Evolutionary conservation across 495 filamentous ascomycete genomes (phyloP).

Genomic region (Daldinia bambusicola): DNA sequence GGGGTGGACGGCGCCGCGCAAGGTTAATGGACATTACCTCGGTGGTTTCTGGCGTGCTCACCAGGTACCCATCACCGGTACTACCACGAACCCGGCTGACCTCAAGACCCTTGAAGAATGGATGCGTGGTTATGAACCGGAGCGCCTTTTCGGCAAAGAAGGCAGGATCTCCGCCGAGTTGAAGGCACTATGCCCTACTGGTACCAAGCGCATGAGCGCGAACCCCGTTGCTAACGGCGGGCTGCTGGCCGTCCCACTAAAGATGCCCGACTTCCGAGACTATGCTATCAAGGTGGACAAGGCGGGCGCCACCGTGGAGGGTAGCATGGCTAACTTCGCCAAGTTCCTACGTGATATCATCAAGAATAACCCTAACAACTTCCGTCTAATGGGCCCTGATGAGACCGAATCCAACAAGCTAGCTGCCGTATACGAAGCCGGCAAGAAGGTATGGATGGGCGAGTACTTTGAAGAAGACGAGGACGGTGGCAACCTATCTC

Average conservation of each 20-base stretch:
- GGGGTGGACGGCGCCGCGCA: conserved; percentile 75
- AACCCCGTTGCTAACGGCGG: conserved; percentile 80
- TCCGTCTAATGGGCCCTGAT: conserved; percentile 78
- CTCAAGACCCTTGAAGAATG: conserved; percentile 72
- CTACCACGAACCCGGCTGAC: conserved; percentile 66
- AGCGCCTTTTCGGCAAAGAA: conserved; percentile 67
- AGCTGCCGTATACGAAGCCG: conserved; percentile 69
- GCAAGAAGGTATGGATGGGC: conserved; percentile 80
- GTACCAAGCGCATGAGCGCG: conserved; percentile 72
- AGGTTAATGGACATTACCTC: conserved; percentile 70
- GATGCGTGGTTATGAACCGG: conserved; percentile 76
- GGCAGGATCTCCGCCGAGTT: conserved; percentile 69
- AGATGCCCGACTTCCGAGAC: conserved; percentile 70
- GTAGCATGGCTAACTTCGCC: conserved; percentile 73
- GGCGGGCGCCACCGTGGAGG: conserved; percentile 59
- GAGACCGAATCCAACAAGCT: conserved; percentile 84
- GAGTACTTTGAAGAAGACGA: conserved; percentile 77
- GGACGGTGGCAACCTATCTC: conserved; percentile 73
- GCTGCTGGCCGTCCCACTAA: conserved; percentile 66
- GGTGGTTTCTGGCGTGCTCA: conserved; percentile 79
- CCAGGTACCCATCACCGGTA: conserved; percentile 75
- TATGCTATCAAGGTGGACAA: conserved; percentile 67
- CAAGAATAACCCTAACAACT: conserved; percentile 66
- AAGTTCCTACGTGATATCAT: conserved; percentile 71
- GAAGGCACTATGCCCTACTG: conserved; percentile 67